A percentile compares a stretch with the other conserved stretches of the same genome.
phyloP scores from a whole-genome alignment of 805 yeast genomes.

The Starmerella apicola region DNA sequence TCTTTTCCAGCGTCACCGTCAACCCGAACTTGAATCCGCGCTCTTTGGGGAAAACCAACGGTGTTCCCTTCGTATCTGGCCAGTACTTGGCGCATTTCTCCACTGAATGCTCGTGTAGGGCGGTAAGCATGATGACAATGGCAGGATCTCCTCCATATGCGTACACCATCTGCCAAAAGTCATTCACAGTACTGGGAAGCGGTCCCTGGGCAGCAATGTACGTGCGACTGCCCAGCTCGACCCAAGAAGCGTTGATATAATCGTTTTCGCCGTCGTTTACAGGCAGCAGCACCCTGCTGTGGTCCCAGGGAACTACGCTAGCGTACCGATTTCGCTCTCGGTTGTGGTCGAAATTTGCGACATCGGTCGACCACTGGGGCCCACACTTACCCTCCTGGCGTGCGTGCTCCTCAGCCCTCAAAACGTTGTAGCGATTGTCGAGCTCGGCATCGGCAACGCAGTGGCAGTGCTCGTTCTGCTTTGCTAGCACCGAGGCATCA shows the following conservation, averaged over 20 bases:
- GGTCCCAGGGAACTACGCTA: conserved; percentile 56
- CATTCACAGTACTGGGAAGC: conserved; percentile 53
- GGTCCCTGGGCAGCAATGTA: conserved; percentile 89
- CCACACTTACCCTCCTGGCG: conserved; percentile 23
- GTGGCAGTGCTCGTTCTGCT: conserved; percentile 21
- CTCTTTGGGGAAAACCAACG: conserved; percentile 9
- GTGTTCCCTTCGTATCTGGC: conserved; percentile 32
- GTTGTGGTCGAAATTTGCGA: conserved; percentile 21
- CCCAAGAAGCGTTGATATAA: conserved; percentile 81
- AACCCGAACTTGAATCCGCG: conserved; percentile 20
- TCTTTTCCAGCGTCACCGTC: conserved; percentile 11
- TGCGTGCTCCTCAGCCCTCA: conserved; percentile 24
- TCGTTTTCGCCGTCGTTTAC: conserved; percentile 30
- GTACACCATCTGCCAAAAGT: conserved; percentile 71
- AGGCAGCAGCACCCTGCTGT: conserved; percentile 39
- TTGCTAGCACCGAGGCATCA: conserved; percentile 15
- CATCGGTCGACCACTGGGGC: conserved; percentile 18
- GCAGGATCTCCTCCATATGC: conserved; percentile 58
- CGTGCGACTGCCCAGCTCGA: conserved; percentile 33
- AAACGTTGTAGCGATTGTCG: conserved; percentile 20
- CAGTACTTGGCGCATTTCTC: conserved; percentile 79
- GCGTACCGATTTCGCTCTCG: conserved; percentile 42
- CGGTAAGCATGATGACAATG: conserved; percentile 62
- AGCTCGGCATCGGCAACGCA: conserved; percentile 22
- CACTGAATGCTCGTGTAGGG: conserved; percentile 59